A percentile compares a stretch with the other conserved stretches of the same genome.
These are phyloP conservation scores for Kuraishia hungarica DNA, from an alignment of 805 yeast species.

Conservation along the genomic window DNA sequence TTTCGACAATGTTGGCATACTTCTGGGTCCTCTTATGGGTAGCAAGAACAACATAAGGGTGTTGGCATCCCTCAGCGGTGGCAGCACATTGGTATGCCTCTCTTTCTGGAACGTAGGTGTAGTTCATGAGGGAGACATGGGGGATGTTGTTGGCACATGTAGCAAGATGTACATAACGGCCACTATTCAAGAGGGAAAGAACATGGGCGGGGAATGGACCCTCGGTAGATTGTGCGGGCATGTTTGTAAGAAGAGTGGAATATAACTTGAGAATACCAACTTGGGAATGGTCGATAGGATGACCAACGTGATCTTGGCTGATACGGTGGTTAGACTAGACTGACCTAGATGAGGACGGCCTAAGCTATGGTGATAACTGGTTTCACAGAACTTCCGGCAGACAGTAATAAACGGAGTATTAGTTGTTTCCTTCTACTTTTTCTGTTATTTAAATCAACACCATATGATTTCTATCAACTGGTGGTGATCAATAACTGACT, in stretches of 20 bases:
- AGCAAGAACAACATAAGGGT: constrained; percentile 52
- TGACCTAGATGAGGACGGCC: no score
- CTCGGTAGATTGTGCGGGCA: neutral
- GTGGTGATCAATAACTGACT: no score
- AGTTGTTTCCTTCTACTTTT: no score
- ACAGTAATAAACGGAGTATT: no score
- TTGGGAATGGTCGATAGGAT: no score
- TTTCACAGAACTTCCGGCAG: neutral
- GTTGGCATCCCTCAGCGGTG: constrained; percentile 18
- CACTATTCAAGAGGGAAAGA: constrained; percentile 40
- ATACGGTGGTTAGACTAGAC: no score
- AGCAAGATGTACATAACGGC: constrained; percentile 76
- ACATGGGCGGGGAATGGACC: constrained; percentile 25
- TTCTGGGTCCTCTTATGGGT: constrained; percentile 68
- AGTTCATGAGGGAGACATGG: constrained; percentile 88
- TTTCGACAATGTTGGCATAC: constrained; percentile 55
- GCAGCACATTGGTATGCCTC: constrained; percentile 17
- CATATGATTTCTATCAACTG: no score
- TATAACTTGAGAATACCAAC: no score
- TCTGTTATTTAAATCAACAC: no score
- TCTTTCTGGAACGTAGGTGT: constrained; percentile 49
- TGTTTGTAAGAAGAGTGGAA: no score
- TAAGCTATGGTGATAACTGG: no score
- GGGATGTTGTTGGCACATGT: constrained; percentile 69
- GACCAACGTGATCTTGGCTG: no score